Conservation (phyloP, 768 basidiomycete species). For the Mycena filopes region DNA sequence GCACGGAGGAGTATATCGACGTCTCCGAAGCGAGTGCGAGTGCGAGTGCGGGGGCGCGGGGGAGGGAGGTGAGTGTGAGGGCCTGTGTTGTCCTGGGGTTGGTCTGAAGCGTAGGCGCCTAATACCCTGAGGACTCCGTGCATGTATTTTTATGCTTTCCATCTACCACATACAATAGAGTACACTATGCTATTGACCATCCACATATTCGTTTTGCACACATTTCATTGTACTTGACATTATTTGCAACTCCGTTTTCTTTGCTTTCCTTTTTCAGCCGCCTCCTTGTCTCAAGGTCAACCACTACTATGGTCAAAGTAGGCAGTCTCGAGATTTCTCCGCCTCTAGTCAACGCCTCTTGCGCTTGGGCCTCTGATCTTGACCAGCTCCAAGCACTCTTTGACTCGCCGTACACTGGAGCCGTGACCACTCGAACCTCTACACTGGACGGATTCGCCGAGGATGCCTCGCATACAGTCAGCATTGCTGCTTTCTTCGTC, state of each 20-base stretch:
- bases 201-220: not conserved
- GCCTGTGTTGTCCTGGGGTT: slow-evolving; percentile 85
- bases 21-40: slow-evolving; percentile 49
- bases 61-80: slow-evolving; percentile 72
- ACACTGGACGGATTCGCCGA: slow-evolving; percentile 80
- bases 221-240: not conserved
- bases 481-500: slow-evolving; percentile 12
- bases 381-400: slow-evolving; percentile 74
- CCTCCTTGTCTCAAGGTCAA: not conserved
- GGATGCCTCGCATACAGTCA: slow-evolving; percentile 68
- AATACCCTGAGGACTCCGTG: not conserved
- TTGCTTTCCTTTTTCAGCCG: not conserved
- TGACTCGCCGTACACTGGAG: slow-evolving; percentile 74
- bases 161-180: not conserved
- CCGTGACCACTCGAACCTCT: slow-evolving; percentile 83
- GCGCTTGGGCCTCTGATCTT: slow-evolving; percentile 81
- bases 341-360: slow-evolving; percentile 81
- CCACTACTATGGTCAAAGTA: slow-evolving; percentile 50
- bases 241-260: not conserved
- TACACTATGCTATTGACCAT: not conserved
- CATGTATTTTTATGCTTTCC: slow-evolving; percentile 14
- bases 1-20: slow-evolving; percentile 61
- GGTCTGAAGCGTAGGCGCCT: slow-evolving; percentile 51
- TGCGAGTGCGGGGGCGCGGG: slow-evolving; percentile 38
- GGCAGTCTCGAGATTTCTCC: slow-evolving; percentile 67